These are phyloP conservation scores for Calonectria pauciramosa DNA, from an alignment of 2,329 filamentous ascomycete genomes.

Conservation along the genomic window DNA sequence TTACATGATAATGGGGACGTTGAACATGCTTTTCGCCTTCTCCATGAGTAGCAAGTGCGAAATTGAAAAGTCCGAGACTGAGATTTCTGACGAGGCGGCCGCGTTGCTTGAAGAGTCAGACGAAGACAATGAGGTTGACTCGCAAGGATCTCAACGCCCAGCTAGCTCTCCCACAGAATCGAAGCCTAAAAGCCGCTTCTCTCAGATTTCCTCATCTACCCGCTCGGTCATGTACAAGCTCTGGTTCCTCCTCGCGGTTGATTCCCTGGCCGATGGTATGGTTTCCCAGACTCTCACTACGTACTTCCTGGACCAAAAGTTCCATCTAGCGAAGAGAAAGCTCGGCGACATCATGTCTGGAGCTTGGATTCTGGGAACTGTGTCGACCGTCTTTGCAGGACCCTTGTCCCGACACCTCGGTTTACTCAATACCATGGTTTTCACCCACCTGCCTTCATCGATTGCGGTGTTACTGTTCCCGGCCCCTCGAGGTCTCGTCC, in stretches of 20 bases:
- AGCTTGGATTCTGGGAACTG: constrained; percentile 66
- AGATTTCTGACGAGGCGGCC: constrained; percentile 35
- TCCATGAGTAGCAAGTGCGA: constrained; percentile 66
- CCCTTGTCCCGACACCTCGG: constrained; percentile 71
- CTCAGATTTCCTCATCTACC: constrained; percentile 70
- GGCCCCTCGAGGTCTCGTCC: constrained; percentile 61
- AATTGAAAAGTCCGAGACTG: constrained; percentile 47
- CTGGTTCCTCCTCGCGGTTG: constrained; percentile 74
- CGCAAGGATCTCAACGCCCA: constrained; percentile 23
- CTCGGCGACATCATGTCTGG: constrained; percentile 71
- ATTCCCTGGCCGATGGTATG: constrained; percentile 77
- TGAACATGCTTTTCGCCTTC: constrained; percentile 63
- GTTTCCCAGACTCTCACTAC: constrained; percentile 69
- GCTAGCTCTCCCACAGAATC: constrained; percentile 18
- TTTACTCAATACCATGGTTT: constrained; percentile 75
- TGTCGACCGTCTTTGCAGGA: constrained; percentile 69
- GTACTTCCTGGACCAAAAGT: constrained; percentile 71
- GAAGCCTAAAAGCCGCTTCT: constrained; percentile 55
- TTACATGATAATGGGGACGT: constrained; percentile 68
- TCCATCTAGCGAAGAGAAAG: constrained; percentile 67
- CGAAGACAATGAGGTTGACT: constrained; percentile 25
- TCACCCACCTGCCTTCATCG: constrained; percentile 73
- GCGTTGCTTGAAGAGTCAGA: constrained; percentile 42
- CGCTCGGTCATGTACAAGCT: constrained; percentile 72
- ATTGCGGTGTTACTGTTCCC: constrained; percentile 73